Base-by-base conservation (phyloP, 768 basidiomycete genomes). In the Lyophyllum decastes region DNA sequence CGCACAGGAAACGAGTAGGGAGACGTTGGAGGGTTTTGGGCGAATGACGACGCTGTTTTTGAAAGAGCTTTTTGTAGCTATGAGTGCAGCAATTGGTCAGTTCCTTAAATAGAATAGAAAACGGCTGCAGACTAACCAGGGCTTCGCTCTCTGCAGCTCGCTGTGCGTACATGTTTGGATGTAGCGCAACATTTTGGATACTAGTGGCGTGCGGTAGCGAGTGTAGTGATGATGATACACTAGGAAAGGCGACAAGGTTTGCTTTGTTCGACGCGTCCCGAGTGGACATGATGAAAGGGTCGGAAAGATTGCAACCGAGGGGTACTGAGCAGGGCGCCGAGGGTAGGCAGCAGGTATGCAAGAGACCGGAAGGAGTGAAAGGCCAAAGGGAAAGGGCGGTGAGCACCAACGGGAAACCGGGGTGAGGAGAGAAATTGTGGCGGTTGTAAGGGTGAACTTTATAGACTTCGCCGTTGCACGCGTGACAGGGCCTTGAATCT, bases 71-170 rank as follows among this genome's bases (percentile, higher is more conserved):
- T 85, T 76, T 84, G 78, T 22, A 90, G 81, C 89, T 80, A 60
- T 12, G 43, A 26, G 51, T 34, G 30, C 61, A 55, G 59, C n/a
- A 49, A 50, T 55, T 48, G 19, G 65, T 56, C 3, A 44, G 56
- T 11, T 40, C 21, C 33, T 53, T 24, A n/a, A 30, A 41, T 25
- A 21, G 21, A 27, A 0, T 35, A 12, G 11, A 25, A 43, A 57
- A n/a, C 40, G n/a, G 21, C n/a, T n/a, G n/a, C n/a, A n/a, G 26
- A 66, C 73, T 55, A 41, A 89, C 89, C 82, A 91, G 89, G 40
- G 87, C 88, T 72, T 91, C 85, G 64, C 89, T 89, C 70, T 89
- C 84, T 4, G 85, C 83, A 34, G 84, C 83, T 34, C 83, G 82
- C 56, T 83, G 81, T 1, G 85, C 83, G 66, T 87, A 88, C 86